Evolutionary conservation across 371 early-diverging fungal genomes (phyloP), one percentile per base, ranked within the genome.

Genomic region (Coemansia sp.): DNA sequence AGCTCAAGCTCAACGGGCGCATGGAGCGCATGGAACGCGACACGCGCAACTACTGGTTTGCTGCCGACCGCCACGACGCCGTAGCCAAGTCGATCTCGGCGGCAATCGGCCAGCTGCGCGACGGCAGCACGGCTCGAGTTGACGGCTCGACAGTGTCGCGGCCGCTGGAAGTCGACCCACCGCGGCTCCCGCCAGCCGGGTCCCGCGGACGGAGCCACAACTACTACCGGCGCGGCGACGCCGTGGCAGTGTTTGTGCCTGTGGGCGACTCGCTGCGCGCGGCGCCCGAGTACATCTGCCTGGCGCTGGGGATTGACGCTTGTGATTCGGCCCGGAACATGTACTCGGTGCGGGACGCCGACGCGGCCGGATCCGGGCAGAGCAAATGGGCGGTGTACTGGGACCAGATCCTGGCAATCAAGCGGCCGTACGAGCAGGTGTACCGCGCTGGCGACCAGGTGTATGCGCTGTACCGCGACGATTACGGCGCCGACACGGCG

Each of bases 371-470:
- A 10, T 45, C 31, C n/a, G 43, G 26, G 43, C 74, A 62, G 42
- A 49, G 39, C 20, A 41, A 48, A 31, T 74, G 74, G 74, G 70
- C 53, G 9, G 71, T 65, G 11, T 61, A 62, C 32, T 74, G 74
- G 74, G 74, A 74, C 30, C 74, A 74, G 61, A 20, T 74, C 3
- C 53, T 74, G 39, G 53, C 60, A 9, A 59, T 70, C 51, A 69
- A 65, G 16, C 61, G 66, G 31, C 59, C 74, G 9, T 62, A 70
- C 48, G 74, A 74, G 55, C 60, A 65, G 30, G 59, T 40, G 30
- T 65, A 69, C 48, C 62, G 65, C 11, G 43, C 38, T 6, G 74
- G 70, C 43, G 74, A 74, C 58, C 74, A 74, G 51, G 71, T 74
- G 0, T 74, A 74, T 7, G 69, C 74, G 26, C 41, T 74, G 57